A percentile compares a stretch with the other conserved stretches of the same genome.
Conservation (phyloP, 306 rosid species). For the Prunus dulcis region DNA sequence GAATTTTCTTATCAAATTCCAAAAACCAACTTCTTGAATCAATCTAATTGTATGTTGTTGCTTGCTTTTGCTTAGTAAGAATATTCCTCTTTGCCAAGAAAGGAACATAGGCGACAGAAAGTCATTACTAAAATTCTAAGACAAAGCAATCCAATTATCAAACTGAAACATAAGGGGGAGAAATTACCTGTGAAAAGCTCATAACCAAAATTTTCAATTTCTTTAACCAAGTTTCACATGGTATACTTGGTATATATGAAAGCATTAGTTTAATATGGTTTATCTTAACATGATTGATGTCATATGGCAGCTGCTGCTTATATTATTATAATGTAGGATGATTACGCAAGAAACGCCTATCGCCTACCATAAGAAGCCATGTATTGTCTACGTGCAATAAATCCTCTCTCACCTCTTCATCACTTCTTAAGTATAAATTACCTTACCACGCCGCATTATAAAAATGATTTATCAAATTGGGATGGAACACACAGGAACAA, state of each 20-base stretch:
- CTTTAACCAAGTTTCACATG: not conserved
- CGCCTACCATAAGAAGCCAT: conserved; percentile 27
- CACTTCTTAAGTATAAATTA: conserved; percentile 25
- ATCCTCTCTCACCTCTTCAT: conserved; percentile 31
- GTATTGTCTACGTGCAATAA: conserved; percentile 8
- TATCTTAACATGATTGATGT: conserved; percentile 1
- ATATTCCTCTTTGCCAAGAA: conserved; percentile 22
- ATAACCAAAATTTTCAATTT: not conserved
- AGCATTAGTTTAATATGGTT: too few relatives aligned
- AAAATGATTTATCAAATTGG: conserved; percentile 28
- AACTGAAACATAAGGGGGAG: not conserved
- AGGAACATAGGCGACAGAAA: not conserved
- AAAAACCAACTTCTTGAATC: not conserved
- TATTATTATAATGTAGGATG: not conserved
- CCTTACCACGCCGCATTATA: not conserved
- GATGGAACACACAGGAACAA: conserved; percentile 30
- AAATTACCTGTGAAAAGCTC: not conserved
- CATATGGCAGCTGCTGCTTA: not conserved
- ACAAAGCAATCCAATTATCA: not conserved
- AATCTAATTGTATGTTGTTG: conserved; percentile 5
- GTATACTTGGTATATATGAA: not conserved
- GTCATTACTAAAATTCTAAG: not conserved
- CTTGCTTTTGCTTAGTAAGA: conserved; percentile 13
- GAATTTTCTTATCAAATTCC: not conserved
- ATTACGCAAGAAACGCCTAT: conserved; percentile 17